Evolutionary conservation across 305 asterid species (phyloP), one percentile per base, ranked within the genome.

Genomic region (Fraxinus velutina): DNA sequence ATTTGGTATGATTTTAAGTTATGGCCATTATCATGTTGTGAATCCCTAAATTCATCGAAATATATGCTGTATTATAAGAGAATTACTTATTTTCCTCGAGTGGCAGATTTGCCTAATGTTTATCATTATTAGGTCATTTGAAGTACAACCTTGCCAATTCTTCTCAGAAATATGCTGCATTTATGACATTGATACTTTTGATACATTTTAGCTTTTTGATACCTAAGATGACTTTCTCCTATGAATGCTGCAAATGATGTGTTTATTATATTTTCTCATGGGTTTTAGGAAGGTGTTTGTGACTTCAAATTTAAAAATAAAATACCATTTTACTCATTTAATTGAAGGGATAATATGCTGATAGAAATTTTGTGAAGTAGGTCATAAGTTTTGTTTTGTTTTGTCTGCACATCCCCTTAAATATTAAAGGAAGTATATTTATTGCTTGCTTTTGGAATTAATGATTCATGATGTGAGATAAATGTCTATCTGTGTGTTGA

Each of bases 51-150:
- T 24, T 62, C 29, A 24, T 22, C 9, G 33, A 62, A 62, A 24
- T 62, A 62, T 4, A 21, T 62, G 72, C 6, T 66, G 17, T 29
- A 12, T 22, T 13, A 66, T 29, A 76, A 76, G 34, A 47, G 37
- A 73, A 50, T 84, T 55, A 52, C 62, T 37, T 84, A 80, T 55
- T 82, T 86, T 68, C 39, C 47, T 60, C 36, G 57, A 81, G 39
- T 73, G 74, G 32, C 39, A 36, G 15, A 24, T 21, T 64, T 55
- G 24, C 39, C 29, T 73, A 21, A 22, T 42, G 24, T 73, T 73
- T 72, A 44, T 78, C 74, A 19, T 55, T 29, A 15, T 39, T 30
- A 47, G 22, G 71, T 24, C 15, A 57, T 77, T 57, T 47, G 66
- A 50, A 44, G 76, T 73, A 55, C 66, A 55, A 52, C 66, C 66